Conservation (phyloP, 345 rosid species). For the Eucalyptus tenuipes region DNA sequence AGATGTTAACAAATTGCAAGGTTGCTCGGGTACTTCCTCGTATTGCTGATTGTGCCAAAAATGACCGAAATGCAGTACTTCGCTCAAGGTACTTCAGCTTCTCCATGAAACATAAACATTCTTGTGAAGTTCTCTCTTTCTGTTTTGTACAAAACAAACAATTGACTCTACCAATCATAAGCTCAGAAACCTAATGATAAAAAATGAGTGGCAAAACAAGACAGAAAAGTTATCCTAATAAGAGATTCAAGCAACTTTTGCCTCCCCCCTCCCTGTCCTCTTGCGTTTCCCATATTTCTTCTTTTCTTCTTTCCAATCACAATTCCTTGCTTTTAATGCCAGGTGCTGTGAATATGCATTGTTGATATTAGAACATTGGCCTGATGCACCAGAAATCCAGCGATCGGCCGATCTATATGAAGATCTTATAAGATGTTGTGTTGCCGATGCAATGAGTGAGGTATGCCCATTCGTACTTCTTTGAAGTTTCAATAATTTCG, state of each 20-base stretch:
- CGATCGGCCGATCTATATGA: conserved; percentile 84
- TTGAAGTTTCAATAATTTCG: not conserved
- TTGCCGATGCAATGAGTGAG: conserved; percentile 99
- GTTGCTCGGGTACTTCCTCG: conserved; percentile 91
- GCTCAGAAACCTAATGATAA: no score
- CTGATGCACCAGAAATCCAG: conserved; percentile 97
- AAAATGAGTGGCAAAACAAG: no score
- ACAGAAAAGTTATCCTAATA: no score
- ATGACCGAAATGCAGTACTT: conserved; percentile 78
- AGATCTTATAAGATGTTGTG: conserved; percentile 84
- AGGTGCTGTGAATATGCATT: conserved; percentile 99
- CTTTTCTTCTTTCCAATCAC: not conserved
- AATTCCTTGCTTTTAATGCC: not conserved
- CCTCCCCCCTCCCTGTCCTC: not conserved
- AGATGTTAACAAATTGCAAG: conserved; percentile 98
- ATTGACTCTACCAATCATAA: not conserved
- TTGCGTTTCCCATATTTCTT: not conserved
- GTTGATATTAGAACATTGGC: conserved; percentile 88
- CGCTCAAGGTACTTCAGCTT: conserved; percentile 67
- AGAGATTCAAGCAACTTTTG: no score
- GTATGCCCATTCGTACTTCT: conserved; percentile 7
- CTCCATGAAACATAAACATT: not conserved
- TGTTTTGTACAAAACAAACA: not conserved
- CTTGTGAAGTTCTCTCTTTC: not conserved
- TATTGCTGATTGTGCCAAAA: conserved; percentile 83